phyloP scores from a whole-genome alignment of 306 rosid species.

The Trichosanthes truncata region DNA sequence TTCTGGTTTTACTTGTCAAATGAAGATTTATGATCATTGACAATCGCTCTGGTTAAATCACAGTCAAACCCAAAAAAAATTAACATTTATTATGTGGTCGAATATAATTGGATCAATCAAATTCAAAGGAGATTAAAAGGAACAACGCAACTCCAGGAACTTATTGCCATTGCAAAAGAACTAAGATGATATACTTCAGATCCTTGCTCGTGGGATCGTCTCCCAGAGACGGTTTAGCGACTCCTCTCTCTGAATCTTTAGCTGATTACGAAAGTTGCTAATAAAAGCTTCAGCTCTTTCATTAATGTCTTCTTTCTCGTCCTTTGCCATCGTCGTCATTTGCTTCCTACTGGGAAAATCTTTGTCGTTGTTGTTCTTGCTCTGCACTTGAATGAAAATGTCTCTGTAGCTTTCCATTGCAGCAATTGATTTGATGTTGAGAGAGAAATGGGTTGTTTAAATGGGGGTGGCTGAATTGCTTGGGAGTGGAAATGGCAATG shows the following conservation, averaged over 20 bases:
- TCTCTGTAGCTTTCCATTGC: conserved; percentile 38
- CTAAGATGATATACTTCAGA: conserved; percentile 10
- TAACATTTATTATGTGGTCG: background rate
- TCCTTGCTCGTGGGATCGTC: conserved; percentile 21
- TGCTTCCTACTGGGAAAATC: conserved; percentile 1
- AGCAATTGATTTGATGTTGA: background rate
- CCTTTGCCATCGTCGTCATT: background rate
- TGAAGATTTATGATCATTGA: background rate
- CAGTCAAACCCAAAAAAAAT: background rate
- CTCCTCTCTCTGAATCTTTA: conserved; percentile 42
- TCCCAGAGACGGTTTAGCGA: conserved; percentile 32
- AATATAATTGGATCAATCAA: background rate
- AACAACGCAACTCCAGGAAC: background rate
- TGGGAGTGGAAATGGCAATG: background rate
- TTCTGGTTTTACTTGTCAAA: background rate
- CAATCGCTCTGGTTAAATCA: background rate
- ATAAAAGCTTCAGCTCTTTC: conserved; percentile 51
- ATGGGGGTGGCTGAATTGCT: background rate
- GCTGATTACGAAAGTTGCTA: conserved; percentile 43
- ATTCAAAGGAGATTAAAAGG: background rate
- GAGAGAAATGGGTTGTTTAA: background rate
- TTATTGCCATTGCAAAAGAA: background rate
- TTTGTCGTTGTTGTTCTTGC: conserved; percentile 13
- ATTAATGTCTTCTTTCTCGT: conserved; percentile 31
- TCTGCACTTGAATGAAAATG: conserved; percentile 12